These are phyloP conservation scores for Daldinia childiae DNA, from an alignment of 495 filamentous ascomycete genomes.

Conservation along the genomic window DNA sequence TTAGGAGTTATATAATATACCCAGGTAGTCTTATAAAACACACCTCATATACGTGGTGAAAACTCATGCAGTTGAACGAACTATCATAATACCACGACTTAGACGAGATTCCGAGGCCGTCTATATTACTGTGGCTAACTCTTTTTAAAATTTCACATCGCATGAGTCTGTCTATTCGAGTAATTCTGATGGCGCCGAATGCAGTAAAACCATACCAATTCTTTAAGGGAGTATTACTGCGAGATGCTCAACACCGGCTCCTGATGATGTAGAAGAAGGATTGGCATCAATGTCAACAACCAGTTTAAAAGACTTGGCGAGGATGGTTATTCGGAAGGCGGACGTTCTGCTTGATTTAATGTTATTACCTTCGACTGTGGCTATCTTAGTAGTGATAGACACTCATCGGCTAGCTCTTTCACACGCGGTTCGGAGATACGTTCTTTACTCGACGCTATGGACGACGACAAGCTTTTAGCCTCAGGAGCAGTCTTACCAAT, in stretches of 20 bases:
- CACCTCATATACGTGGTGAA: not conserved
- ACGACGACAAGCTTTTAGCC: slow-evolving; percentile 48
- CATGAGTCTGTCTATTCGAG: not conserved
- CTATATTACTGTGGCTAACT: not conserved
- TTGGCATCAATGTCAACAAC: not conserved
- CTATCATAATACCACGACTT: not conserved
- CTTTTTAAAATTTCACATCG: not conserved
- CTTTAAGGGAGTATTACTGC: not conserved
- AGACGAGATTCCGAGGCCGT: not conserved
- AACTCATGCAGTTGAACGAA: not conserved
- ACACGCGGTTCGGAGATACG: slow-evolving; percentile 63
- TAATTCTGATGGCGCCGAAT: not conserved
- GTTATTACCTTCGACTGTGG: not conserved
- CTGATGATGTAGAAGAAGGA: not conserved
- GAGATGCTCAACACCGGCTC: not conserved
- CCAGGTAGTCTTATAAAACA: too few species aligned
- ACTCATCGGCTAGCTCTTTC: slow-evolving; percentile 67
- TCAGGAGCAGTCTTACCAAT: slow-evolving; percentile 56
- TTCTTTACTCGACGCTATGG: slow-evolving; percentile 41
- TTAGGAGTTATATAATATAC: too few species aligned
- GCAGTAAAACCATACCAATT: not conserved
- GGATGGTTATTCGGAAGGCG: not conserved
- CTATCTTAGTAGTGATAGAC: slow-evolving; percentile 57
- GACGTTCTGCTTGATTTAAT: not conserved
- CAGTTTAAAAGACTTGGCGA: not conserved